Conservation (phyloP, 176 grass and related monocot species). For the Aegilops umbellulata region DNA sequence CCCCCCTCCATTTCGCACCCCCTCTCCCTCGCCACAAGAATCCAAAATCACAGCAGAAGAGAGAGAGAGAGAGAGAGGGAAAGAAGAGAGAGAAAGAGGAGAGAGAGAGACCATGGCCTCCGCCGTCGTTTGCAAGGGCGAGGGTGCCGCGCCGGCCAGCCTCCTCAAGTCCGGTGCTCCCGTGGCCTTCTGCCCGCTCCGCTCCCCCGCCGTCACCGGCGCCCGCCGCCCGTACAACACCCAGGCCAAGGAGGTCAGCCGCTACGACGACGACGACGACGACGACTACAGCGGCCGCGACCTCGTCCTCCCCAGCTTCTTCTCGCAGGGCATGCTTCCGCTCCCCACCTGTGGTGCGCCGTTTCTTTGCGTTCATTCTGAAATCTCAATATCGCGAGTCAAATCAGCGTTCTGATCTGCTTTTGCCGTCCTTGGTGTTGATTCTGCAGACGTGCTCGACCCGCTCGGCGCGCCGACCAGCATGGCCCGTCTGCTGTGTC, state of each 20-base stretch:
- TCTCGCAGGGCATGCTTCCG: conserved; percentile 16
- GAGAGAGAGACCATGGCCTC: conserved; percentile 29
- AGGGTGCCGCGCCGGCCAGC: neutral
- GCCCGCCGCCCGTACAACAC: conserved; percentile 34
- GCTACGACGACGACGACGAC: neutral
- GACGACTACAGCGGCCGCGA: neutral
- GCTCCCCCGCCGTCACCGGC: neutral
- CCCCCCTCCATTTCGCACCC: neutral
- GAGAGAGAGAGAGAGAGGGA: neutral
- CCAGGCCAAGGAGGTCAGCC: neutral
- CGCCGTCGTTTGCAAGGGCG: conserved; percentile 24
- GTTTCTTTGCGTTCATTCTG: neutral
- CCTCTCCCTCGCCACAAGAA: neutral
- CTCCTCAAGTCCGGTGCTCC: conserved; percentile 8
- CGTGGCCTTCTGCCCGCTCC: neutral
- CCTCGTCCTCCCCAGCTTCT: neutral
- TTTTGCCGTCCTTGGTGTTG: neutral
- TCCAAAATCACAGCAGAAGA: neutral
- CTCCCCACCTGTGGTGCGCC: neutral
- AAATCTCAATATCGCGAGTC: no score
- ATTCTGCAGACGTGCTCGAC: conserved; percentile 25
- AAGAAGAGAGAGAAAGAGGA: neutral
- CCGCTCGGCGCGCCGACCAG: conserved; percentile 37
- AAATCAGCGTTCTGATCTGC: neutral
- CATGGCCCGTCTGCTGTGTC: conserved; percentile 28